Evolutionary conservation across 2,329 filamentous ascomycete species (phyloP).

Genomic region (Escovopsis sp.): DNA sequence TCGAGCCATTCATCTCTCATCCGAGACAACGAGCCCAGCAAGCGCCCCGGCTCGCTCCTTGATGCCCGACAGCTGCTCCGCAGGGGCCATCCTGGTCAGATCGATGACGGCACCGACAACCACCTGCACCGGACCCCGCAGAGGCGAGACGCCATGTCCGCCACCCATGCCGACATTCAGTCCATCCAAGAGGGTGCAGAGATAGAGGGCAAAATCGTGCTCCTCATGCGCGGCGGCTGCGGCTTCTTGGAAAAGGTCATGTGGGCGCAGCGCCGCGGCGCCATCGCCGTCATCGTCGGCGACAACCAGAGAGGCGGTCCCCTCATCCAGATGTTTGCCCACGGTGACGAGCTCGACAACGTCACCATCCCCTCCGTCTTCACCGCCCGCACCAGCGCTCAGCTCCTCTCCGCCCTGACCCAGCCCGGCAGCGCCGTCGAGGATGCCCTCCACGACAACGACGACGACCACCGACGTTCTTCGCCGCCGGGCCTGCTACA

Average conservation of each 20-base stretch:
- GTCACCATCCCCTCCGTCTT: slow-evolving; percentile 90
- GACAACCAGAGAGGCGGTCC: slow-evolving; percentile 82
- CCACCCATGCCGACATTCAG: slow-evolving; percentile 75
- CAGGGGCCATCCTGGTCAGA: slow-evolving; percentile 8
- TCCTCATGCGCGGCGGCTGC: slow-evolving; percentile 84
- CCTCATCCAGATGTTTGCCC: slow-evolving; percentile 95
- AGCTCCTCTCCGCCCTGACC: slow-evolving; percentile 76
- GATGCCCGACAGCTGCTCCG: slow-evolving; percentile 15
- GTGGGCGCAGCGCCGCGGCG: slow-evolving; percentile 88
- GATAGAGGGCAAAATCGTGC: slow-evolving; percentile 82
- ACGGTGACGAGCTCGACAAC: slow-evolving; percentile 78
- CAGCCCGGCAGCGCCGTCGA: slow-evolving; percentile 53
- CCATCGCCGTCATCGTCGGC: slow-evolving; percentile 79
- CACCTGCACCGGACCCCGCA: slow-evolving; percentile 49
- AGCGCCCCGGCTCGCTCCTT: slow-evolving; percentile 10
- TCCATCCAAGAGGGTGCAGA: slow-evolving; percentile 83
- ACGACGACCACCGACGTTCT: slow-evolving; percentile 20
- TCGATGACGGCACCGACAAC: slow-evolving; percentile 72
- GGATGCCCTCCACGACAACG: slow-evolving; percentile 44
- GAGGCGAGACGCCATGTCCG: slow-evolving; percentile 20
- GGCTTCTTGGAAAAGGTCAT: slow-evolving; percentile 95
- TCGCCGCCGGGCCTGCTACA: slow-evolving; percentile 31
- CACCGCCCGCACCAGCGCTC: slow-evolving; percentile 86
- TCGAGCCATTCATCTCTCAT: not conserved
- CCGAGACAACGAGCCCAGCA: slow-evolving; percentile 1